Evolutionary conservation across 331 rosid genomes (phyloP), one percentile per base, ranked within the genome.

Genomic region (Spiraea crenata): DNA sequence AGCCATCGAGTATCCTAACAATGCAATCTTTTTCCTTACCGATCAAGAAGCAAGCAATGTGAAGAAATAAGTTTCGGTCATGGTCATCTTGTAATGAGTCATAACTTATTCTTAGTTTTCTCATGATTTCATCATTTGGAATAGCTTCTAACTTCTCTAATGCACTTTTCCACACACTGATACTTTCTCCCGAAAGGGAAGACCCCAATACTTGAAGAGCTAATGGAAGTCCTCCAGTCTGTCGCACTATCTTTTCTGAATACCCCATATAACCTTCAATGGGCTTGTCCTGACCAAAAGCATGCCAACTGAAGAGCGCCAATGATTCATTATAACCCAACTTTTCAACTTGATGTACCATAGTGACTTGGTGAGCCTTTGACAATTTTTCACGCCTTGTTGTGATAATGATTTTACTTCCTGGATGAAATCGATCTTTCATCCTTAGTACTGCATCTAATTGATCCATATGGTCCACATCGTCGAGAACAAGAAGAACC

Each of bases 271-370:
- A 57, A 17, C 34, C 52, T 48, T 1, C 41, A 4, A 1, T 16
- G 1, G 67, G 78, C 19, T 57, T 6, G 6, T 0, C 12, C 13
- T 19, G 20, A 5, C 44, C 0, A 3, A 75, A 75, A 5, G 73
- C 67, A 59, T 75, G 73, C 61, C 65, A 57, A 61, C 62, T 56
- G 17, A 75, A 75, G 5, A 75, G 79, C 15, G 48, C 52, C 7
- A 75, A 7, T 7, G 73, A 75, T 20, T 57, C 73, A 3, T 13
- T 13, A 0, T 38, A 4, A 15, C 5, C 1, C 5, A 75, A n/a
- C 1, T 8, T 41, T 16, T 48, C 34, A 34, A 65, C 2, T 3
- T 0, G 10, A 25, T 67, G 17, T 1, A 57, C 79, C 42, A 9
- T 7, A 1, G 56, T 14, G 3, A 10, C 13, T 7, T 6, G 25